These are phyloP conservation scores for Xylaria sp. DNA, from an alignment of 2,329 filamentous ascomycete species.

Conservation along the genomic window DNA sequence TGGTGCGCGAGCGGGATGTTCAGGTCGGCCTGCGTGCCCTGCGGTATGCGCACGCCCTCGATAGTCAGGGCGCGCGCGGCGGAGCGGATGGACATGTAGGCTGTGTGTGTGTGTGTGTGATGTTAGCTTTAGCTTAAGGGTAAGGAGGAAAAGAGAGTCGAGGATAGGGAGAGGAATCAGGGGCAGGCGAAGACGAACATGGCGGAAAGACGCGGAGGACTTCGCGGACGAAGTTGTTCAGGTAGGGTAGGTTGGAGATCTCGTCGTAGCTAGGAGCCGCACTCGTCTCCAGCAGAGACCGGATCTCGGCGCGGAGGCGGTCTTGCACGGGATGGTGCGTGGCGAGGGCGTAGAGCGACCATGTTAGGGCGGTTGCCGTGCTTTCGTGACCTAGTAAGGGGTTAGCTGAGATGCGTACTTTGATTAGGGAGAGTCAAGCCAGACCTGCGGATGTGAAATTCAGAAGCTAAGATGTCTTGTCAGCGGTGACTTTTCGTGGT, in stretches of 20 bases:
- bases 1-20: slow-evolving; percentile 23
- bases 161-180: too few relatives aligned
- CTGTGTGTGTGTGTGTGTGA: slow-evolving; percentile 6
- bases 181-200: slow-evolving; percentile 28
- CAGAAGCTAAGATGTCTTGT: slow-evolving; percentile 13
- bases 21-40: slow-evolving; percentile 31
- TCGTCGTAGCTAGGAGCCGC: slow-evolving; percentile 31
- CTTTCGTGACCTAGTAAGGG: slow-evolving; percentile 39
- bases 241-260: slow-evolving; percentile 37
- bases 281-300: slow-evolving; percentile 14
- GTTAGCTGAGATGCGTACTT: background rate
- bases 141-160: background rate
- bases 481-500: background rate
- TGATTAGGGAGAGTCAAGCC: slow-evolving; percentile 18
- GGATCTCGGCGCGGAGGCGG: slow-evolving; percentile 38
- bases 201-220: slow-evolving; percentile 39
- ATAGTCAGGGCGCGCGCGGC: slow-evolving; percentile 27
- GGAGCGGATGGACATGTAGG: slow-evolving; percentile 25
- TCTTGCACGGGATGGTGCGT: slow-evolving; percentile 37
- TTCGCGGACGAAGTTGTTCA: slow-evolving; percentile 42
- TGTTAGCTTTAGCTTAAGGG: background rate
- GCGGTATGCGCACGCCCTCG: slow-evolving; percentile 29
- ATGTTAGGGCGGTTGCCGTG: slow-evolving; percentile 37
- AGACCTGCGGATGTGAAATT: slow-evolving; percentile 29
- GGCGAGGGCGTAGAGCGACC: slow-evolving; percentile 38